Evolutionary conservation across 1,284 basidiomycete species (phyloP), one percentile per base, ranked within the genome.

Genomic region (Ceratobasidium sp.): DNA sequence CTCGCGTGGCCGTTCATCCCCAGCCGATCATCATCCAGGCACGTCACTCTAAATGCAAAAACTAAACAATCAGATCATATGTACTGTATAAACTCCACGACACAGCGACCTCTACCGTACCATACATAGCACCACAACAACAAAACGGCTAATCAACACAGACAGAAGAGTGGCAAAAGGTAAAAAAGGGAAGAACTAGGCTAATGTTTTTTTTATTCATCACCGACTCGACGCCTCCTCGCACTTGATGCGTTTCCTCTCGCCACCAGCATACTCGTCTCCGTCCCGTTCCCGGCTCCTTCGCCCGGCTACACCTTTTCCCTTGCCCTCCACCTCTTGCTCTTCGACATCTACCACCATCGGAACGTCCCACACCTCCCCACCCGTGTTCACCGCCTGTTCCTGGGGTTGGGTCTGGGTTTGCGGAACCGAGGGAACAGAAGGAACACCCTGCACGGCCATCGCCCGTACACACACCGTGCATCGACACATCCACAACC

Each of bases 401-500:
- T 39, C 16, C 13, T 51, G 43, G 2, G n/a, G 5, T 7, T 48
- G 48, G n/a, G 46, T 11, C 46, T 65, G 63, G 29, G 39, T 43
- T 31, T 54, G 51, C 7, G 24, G 27, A 13, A 54, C 27, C 3
- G 8, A 9, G 14, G 16, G 51, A 13, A 29, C 51, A 4, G 51
- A 22, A 3, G 27, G 49, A 7, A 68, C 49, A 41, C 49, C 65
- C 34, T 68, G 65, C 16, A 68, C 65, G 22, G 29, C 29, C 65
- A 68, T 68, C 31, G 65, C 65, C 8, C 65, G 27, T 11, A 27
- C 51, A 34, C 65, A 68, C 19, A 68, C 39, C 6, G 29, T 27
- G 24, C 65, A 68, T 22, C 65, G 24, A 54, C 65, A 68, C 65
- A 68, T 68, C 65, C 65, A 68, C 24, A 68, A 27, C 8, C 65